phyloP scores from a whole-genome alignment of 768 basidiomycete genomes.

The Tricholoma terreum region DNA sequence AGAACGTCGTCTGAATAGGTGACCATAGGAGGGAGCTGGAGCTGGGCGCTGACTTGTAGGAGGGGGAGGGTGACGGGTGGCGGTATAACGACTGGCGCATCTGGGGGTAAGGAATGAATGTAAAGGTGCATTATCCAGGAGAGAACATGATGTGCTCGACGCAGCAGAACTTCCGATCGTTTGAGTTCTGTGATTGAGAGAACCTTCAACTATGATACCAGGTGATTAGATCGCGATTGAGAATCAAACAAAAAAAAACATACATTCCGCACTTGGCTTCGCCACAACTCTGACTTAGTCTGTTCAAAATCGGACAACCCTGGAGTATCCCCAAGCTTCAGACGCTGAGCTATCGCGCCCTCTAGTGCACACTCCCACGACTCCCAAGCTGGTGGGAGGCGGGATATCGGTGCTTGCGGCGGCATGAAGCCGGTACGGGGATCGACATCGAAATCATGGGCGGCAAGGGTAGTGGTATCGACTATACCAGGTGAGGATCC shows the following conservation, averaged over 20 bases:
- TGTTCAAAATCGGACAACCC: conserved; percentile 34
- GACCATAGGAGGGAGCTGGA: conserved; percentile 82
- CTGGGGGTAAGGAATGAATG: conserved; percentile 58
- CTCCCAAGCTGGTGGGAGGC: conserved; percentile 53
- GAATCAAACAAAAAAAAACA: conserved; percentile 11
- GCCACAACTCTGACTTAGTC: conserved; percentile 42
- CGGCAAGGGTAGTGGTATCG: conserved; percentile 46
- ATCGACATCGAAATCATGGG: conserved; percentile 90
- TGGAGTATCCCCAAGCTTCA: conserved; percentile 55
- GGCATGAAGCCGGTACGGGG: conserved; percentile 92
- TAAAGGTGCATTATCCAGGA: conserved; percentile 76
- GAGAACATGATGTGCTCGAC: conserved; percentile 72
- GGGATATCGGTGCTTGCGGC: conserved; percentile 61
- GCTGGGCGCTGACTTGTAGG: conserved; percentile 60
- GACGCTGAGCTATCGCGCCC: conserved; percentile 37
- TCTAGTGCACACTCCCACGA: conserved; percentile 63
- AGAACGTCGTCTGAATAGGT: conserved; percentile 92
- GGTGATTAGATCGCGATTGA: too few species aligned
- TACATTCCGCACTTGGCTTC: conserved; percentile 42
- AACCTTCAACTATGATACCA: conserved; percentile 44
- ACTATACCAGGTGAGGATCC: conserved; percentile 14
- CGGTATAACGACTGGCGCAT: conserved; percentile 62
- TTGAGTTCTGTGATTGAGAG: conserved; percentile 45
- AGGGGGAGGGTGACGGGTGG: conserved; percentile 70
- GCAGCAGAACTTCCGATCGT: conserved; percentile 52